Percentiles rank a stretch among this genome's conserved stretches.
phyloP scores from a whole-genome alignment of 2,329 filamentous ascomycete species.

The Aureobasidium melanogenum region DNA sequence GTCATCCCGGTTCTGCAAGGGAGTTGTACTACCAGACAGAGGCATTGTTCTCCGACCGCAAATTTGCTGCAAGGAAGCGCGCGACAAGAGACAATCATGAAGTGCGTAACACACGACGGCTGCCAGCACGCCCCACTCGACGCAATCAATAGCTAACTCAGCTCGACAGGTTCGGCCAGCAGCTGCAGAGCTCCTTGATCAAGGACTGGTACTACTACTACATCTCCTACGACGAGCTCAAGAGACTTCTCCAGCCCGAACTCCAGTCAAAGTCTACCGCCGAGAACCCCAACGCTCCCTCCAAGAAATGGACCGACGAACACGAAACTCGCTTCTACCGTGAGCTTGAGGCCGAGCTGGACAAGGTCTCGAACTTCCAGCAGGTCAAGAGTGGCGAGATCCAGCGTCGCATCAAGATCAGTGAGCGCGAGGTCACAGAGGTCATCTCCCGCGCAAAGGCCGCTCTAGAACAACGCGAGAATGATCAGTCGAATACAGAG shows the following conservation, averaged over 20 bases:
- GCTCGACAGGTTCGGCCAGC: conserved; percentile 71
- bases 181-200: conserved; percentile 90
- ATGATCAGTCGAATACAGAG: conserved; percentile 25
- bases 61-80: conserved; percentile 5
- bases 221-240: conserved; percentile 93
- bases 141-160: background rate
- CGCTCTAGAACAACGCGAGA: conserved; percentile 34
- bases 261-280: conserved; percentile 46
- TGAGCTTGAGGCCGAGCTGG: conserved; percentile 81
- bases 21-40: background rate
- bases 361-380: conserved; percentile 97
- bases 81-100: conserved; percentile 1
- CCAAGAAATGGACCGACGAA: conserved; percentile 75
- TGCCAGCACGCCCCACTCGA: background rate
- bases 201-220: conserved; percentile 98
- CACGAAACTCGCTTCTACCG: conserved; percentile 84
- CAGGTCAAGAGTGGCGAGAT: conserved; percentile 97
- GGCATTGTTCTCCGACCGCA: background rate
- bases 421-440: conserved; percentile 81
- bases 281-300: conserved; percentile 28
- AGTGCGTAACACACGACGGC: conserved; percentile 6
- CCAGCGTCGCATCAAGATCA: conserved; percentile 75
- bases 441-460: conserved; percentile 62
- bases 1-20: background rate
- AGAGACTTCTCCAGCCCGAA: conserved; percentile 71